Conservation (phyloP, 2,329 filamentous ascomycete genomes). For the Aureobasidium sp. region DNA sequence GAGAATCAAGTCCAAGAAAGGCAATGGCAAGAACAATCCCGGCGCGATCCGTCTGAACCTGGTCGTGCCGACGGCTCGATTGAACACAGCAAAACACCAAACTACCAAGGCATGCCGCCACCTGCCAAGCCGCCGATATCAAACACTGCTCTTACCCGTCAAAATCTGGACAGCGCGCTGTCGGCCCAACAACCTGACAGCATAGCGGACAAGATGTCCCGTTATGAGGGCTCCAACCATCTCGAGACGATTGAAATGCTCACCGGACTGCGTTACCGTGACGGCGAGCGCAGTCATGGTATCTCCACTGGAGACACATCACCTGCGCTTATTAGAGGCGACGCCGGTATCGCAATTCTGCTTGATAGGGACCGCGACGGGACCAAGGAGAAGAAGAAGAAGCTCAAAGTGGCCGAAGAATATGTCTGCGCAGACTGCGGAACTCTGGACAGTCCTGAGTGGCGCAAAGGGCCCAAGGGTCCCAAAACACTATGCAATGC, state of each 20-base stretch:
- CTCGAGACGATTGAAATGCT: slow-evolving; percentile 89
- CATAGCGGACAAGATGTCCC: slow-evolving; percentile 76
- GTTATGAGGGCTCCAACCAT: slow-evolving; percentile 67
- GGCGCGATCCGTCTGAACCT: slow-evolving; percentile 35
- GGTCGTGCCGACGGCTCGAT: slow-evolving; percentile 33
- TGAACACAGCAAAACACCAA: slow-evolving; percentile 22
- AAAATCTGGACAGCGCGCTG: slow-evolving; percentile 69
- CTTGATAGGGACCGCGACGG: slow-evolving; percentile 66
- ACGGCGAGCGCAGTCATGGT: slow-evolving; percentile 80
- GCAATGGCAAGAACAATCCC: slow-evolving; percentile 45
- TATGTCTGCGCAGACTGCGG: slow-evolving; percentile 96
- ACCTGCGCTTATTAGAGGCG: slow-evolving; percentile 73
- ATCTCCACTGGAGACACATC: slow-evolving; percentile 81
- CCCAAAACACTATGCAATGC: slow-evolving; percentile 96
- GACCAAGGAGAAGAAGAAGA: slow-evolving; percentile 81
- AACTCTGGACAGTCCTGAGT: slow-evolving; percentile 89
- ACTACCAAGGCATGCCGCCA: slow-evolving; percentile 55
- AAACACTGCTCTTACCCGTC: slow-evolving; percentile 65
- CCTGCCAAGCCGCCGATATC: slow-evolving; percentile 56
- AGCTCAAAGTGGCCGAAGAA: slow-evolving; percentile 73
- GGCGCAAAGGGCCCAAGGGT: slow-evolving; percentile 87
- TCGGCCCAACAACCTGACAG: slow-evolving; percentile 64
- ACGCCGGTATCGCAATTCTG: slow-evolving; percentile 78
- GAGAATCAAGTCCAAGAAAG: slow-evolving; percentile 62
- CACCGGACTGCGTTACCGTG: slow-evolving; percentile 78